Conservation (phyloP, 2,329 filamentous ascomycete genomes). For the Escovopsis weberi region DNA sequence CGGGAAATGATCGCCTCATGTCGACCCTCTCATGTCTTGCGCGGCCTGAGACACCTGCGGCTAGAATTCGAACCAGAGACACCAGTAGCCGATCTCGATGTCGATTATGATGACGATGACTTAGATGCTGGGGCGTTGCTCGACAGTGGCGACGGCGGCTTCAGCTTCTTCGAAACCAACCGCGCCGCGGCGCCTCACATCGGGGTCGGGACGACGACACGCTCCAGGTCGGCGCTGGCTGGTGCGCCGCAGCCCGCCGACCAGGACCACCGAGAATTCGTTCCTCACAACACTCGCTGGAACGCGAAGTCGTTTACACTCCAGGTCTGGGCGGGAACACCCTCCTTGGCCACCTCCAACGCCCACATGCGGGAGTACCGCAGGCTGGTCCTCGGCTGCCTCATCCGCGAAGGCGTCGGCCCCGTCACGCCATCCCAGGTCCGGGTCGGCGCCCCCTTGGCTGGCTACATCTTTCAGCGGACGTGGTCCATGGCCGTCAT, state of each 20-base stretch:
- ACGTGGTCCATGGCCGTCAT: slow-evolving; percentile 38
- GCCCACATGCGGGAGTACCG: slow-evolving; percentile 33
- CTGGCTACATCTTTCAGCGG: slow-evolving; percentile 30
- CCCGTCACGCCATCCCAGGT: slow-evolving; percentile 36
- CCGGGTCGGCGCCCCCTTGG: slow-evolving; percentile 31
- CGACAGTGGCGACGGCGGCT: slow-evolving; percentile 21
- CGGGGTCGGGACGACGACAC: too few relatives aligned
- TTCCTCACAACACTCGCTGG: slow-evolving; percentile 13
- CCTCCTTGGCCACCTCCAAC: slow-evolving; percentile 13
- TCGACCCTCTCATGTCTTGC: slow-evolving; percentile 28
- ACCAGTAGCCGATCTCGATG: slow-evolving; percentile 20
- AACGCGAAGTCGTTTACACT: slow-evolving; percentile 13
- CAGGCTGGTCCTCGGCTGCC: slow-evolving; percentile 23
- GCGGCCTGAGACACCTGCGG: slow-evolving; percentile 37
- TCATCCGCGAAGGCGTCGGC: slow-evolving; percentile 23
- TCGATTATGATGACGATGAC: slow-evolving; percentile 12
- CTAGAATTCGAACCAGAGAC: slow-evolving; percentile 38
- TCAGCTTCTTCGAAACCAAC: slow-evolving; percentile 30
- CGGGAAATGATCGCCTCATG: slow-evolving; percentile 9
- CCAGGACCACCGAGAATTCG: slow-evolving; percentile 6
- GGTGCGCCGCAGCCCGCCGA: neutral
- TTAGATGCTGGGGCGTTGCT: slow-evolving; percentile 30
- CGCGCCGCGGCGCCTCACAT: too few relatives aligned
- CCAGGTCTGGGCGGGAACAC: slow-evolving; percentile 34
- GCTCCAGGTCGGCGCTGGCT: too few relatives aligned